Evolutionary conservation across 129 eudicot species (phyloP), one percentile per base, ranked within the genome.

Genomic region (Tagetes patula): DNA sequence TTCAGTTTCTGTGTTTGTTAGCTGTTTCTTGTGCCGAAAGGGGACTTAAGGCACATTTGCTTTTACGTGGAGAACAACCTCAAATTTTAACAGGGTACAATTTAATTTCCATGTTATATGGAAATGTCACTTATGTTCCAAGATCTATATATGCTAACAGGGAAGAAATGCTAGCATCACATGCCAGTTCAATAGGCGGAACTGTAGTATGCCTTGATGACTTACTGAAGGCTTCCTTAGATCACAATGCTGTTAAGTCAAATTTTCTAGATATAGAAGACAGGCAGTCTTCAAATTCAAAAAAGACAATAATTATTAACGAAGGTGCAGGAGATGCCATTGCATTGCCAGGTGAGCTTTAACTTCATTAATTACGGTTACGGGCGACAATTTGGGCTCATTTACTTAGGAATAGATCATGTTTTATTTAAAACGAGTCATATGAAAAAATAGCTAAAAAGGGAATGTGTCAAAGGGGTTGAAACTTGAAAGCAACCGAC

Each of bases 271-370:
- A 62, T 11, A 56, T 10, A 62, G 83, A 80, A 71, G 69, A 60
- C 58, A 64, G 60, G 40, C 52, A 3, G 74, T 43, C 76, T 12
- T 76, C 79, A 50, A 68, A 67, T 74, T 62, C 39, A 12, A 92
- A 70, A 63, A 89, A 83, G 72, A 87, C 88, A 61, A 87, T 76
- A 46, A 81, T 89, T 31, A 63, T 93, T 36, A 89, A 90, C 76
- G 98, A 94, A 85, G 98, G 98, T 63, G 97, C 98, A 39, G 98
- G 97, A 80, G 96, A 94, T 83, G 89, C 87, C 33, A 84, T 85
- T 34, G 98, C 91, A 20, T 77, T 94, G 59, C 87, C 88, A 64
- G 98, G 96, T 89, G 83, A 79, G 72, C 53, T 39, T 67, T 10
- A 71, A 59, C 6, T 71, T 42, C 38, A 63, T 47, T 20, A 20